Base-by-base conservation (phyloP, 2,329 filamentous ascomycete genomes). In the Calonectria ilicicola region DNA sequence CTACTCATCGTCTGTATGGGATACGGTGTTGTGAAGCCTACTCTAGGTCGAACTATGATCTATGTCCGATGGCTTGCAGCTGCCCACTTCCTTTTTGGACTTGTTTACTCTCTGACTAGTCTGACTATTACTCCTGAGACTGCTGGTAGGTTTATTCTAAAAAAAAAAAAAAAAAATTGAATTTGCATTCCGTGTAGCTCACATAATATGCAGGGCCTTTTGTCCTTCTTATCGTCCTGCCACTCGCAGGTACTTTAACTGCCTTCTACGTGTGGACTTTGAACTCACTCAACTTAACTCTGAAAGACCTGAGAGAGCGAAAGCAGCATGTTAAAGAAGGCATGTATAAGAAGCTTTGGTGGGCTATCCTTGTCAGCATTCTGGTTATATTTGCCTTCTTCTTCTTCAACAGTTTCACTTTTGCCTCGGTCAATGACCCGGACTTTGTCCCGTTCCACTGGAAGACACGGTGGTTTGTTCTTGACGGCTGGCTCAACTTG, bases 321-420 rank as follows among this genome's bases (percentile, higher is more conserved):
- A 98, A 98, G 85, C 97, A 99, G 85, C 93, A 94, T 79, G 93
- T 93, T 79, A 99, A 99, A 83, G 95, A 96, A 60, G 85, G 91
- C 84, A 99, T 99, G 97, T 99, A 98, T 86, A 96, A 94, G 86
- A 98, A 97, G 84, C 91, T 99, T 17, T 99, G 97, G 96, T 99
- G 96, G 96, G 96, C 95, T 83, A 98, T 99, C 72, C 89, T 99
- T 56, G 88, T 91, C 75, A 98, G 94, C 82, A 98, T 99, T 82
- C 86, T 98, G 62, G 95, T 98, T 78, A 98, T 98, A 78, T 99
- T 99, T 79, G 95, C 90, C 70, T 99, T 99, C 87, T 98, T 99
- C 89, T 98, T 99, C 88, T 93, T 98, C 87, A 98, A 98, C 88
- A 97, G 94, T 78, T 95, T 98, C 84, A 95, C 94, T 0, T 98